Evolutionary conservation across 805 yeast species (phyloP), one percentile per base, ranked within the genome.

Genomic region (Cyberlindnera nakhonratchasimensis): DNA sequence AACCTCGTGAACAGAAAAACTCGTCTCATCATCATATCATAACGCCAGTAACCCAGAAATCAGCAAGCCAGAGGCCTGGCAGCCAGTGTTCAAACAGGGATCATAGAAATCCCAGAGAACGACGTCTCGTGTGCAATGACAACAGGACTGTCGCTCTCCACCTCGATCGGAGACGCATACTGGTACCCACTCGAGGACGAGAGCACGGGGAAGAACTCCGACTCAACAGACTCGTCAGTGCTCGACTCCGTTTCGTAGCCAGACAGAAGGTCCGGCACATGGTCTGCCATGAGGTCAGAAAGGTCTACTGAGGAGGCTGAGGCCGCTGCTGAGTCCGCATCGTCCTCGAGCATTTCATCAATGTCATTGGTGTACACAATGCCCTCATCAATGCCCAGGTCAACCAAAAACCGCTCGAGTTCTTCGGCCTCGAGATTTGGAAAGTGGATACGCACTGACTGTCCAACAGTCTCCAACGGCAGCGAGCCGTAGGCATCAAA

Each of bases 401-500:
- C 93, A 29, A 69, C 57, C 45, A 84, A 62, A 45, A 85, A 61
- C 17, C 49, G 46, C 52, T 80, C 82, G 52, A 85, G 75, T 50
- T 78, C 78, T 6, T 59, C 65, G 6, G 71, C 62, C 46, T 83
- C 87, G 45, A 83, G 72, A 57, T 83, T 85, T 25, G 91, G 88
- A 64, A 87, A 86, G 57, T 76, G 82, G 12, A 82, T 76, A 50
- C 82, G 65, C 39, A 79, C 61, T 23, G 69, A 64, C 11, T 64
- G 58, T 29, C 63, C 54, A 34, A 68, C 69, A 40, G 75, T 62
- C 35, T 78, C 68, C 41, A 83, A 66, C 8, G 86, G 88, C 49
- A 80, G 74, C 47, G 80, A 79, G 3, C 93, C 93, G 43, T 81
- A 75, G 3, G 59, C 52, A 23, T 79, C 75, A 45, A 78, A 66